A percentile compares a stretch with the other conserved stretches of the same genome.
phyloP scores from a whole-genome alignment of 2,329 filamentous ascomycete genomes.

The Botrytis medusae region DNA sequence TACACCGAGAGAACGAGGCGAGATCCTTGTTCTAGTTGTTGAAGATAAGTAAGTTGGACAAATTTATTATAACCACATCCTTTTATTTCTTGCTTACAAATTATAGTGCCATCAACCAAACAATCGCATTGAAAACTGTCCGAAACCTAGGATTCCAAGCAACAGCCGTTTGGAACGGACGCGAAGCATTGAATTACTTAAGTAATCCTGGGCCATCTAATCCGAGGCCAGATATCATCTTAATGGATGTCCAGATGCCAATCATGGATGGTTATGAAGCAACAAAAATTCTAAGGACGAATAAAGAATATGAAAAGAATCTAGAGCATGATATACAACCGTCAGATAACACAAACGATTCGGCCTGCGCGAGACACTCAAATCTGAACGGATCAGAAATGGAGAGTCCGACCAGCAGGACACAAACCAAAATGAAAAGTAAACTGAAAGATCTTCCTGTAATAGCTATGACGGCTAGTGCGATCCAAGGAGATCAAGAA shows the following conservation, averaged over 20 bases:
- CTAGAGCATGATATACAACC: not conserved
- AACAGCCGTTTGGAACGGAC: slow-evolving; percentile 35
- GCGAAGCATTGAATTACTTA: slow-evolving; percentile 33
- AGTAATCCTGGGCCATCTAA: slow-evolving; percentile 25
- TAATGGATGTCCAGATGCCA: slow-evolving; percentile 55
- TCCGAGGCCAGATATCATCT: slow-evolving; percentile 31
- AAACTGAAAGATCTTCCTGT: slow-evolving; percentile 45
- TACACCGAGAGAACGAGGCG: slow-evolving; percentile 25
- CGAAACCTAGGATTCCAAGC: slow-evolving; percentile 33
- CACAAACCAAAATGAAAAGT: slow-evolving; percentile 12
- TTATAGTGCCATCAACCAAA: slow-evolving; percentile 34
- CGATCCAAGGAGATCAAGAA: slow-evolving; percentile 48
- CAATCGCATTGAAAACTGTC: slow-evolving; percentile 32
- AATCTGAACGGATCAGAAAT: not conserved
- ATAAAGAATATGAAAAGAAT: slow-evolving; percentile 20
- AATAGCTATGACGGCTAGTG: slow-evolving; percentile 53
- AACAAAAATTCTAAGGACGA: slow-evolving; percentile 47
- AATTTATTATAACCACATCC: not conserved
- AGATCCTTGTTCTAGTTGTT: slow-evolving; percentile 31
- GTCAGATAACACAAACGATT: slow-evolving; percentile 39
- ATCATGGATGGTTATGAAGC: slow-evolving; percentile 52
- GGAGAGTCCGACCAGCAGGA: slow-evolving; percentile 27
- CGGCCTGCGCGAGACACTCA: not conserved
- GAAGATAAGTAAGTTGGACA: slow-evolving; percentile 32
- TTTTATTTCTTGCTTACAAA: slow-evolving; percentile 8